Evolutionary conservation across 768 basidiomycete genomes (phyloP), one percentile per base, ranked within the genome.

Genomic region (Russula griseocarnosa): DNA sequence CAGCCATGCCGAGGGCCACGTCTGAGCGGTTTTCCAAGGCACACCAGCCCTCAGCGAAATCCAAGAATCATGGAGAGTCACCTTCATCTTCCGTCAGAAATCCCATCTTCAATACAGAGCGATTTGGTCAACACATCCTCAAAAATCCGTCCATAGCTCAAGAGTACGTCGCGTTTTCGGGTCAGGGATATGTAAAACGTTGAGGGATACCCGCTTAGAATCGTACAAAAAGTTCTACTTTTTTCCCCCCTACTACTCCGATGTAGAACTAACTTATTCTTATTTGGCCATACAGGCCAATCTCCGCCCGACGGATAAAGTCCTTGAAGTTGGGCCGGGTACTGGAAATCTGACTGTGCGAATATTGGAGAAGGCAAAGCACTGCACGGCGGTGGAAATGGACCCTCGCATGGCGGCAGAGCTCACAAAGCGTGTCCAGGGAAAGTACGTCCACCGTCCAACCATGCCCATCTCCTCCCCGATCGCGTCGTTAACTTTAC

Each of bases 381-480:
- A 90, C 77, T 89, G 92, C 30, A 92, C 91, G 0, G 96, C 95
- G 1, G 86, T 98, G 26, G 97, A 99, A 77, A 92, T 94, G 89
- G 97, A 98, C 73, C 97, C 97, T 68, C 86, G 97, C 18, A 98
- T 98, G 96, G 96, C 97, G 16, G 94, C 95, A 20, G 97, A 98
- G 74, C 83, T 98, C 56, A 89, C 91, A 49, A 99, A 99, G 75
- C 86, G 97, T 55, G 94, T 98, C 10, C 90, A 98, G 82, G 97
- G 96, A 79, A 97, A 88, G 96, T 98, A 75, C 77, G 95, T 87
- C 38, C 58, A 32, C 16, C 46, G 16, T 54, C 14, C 38, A 28
- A 20, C 13, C 28, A 24, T 47, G 53, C 22, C 34, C 34, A 28
- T 28, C 30, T 26, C 20, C 22, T 40, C 20, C 13, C 2, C 38